A percentile compares a stretch with the other conserved stretches of the same genome.
These are phyloP conservation scores for Oryza meridionalis DNA, from an alignment of 176 grass and related monocot genomes.

Conservation along the genomic window DNA sequence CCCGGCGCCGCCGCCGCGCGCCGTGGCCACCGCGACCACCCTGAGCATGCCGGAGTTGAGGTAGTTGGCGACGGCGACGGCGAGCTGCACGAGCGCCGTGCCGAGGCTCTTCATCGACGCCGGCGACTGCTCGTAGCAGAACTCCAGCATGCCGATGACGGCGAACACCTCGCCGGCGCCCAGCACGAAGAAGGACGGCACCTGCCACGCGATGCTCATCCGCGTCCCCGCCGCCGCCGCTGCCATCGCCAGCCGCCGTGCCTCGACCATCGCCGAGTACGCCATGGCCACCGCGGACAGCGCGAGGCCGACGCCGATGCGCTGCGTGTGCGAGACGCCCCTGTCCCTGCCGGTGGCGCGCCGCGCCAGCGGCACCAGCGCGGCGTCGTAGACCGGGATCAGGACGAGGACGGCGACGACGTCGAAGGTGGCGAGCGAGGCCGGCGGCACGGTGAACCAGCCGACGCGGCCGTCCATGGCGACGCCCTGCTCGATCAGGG, in stretches of 20 bases:
- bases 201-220: constrained; percentile 57
- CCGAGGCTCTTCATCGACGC: constrained; percentile 45
- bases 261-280: constrained; percentile 30
- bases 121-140: constrained; percentile 57
- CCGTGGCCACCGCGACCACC: neutral
- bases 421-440: constrained; percentile 42
- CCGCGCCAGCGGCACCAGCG: constrained; percentile 37
- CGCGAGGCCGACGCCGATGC: constrained; percentile 37
- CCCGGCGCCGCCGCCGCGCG: neutral
- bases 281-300: constrained; percentile 37
- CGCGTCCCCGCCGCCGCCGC: too few species aligned
- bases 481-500: constrained; percentile 48
- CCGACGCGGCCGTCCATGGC: constrained; percentile 40
- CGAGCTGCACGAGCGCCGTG: neutral
- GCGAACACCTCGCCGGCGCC: constrained; percentile 48
- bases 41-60: neutral
- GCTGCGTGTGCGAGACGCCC: constrained; percentile 39
- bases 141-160: constrained; percentile 42
- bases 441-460: constrained; percentile 28
- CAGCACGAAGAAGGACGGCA: constrained; percentile 43
- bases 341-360: constrained; percentile 34
- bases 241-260: neutral
- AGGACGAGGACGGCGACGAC: constrained; percentile 4
- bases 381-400: constrained; percentile 39
- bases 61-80: neutral